These are phyloP conservation scores for Penicillium sp. DNA, from an alignment of 2,329 filamentous ascomycete species.

Conservation along the genomic window DNA sequence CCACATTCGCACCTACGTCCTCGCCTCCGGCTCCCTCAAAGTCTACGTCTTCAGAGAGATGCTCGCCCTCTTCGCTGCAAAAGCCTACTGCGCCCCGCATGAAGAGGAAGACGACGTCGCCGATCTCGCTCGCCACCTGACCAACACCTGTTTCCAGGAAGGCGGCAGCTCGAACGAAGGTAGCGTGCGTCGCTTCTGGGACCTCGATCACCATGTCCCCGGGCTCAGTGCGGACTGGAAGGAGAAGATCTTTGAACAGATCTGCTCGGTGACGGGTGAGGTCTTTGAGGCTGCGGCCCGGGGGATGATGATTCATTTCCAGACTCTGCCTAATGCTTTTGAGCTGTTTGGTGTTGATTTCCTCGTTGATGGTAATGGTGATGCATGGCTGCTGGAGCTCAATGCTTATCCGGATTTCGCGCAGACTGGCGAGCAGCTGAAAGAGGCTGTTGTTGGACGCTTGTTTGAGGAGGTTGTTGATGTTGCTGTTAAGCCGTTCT, in stretches of 20 bases:
- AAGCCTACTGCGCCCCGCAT: constrained; percentile 63
- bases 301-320: constrained; percentile 85
- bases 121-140: constrained; percentile 74
- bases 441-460: constrained; percentile 62
- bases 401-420: constrained; percentile 96
- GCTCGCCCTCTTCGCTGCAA: constrained; percentile 86
- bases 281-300: constrained; percentile 81
- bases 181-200: constrained; percentile 72
- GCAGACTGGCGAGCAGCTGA: constrained; percentile 77
- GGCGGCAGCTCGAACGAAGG: constrained; percentile 53
- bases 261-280: constrained; percentile 69
- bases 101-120: constrained; percentile 41
- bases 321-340: constrained; percentile 81
- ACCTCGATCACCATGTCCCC: constrained; percentile 49
- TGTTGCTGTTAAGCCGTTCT: constrained; percentile 65
- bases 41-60: constrained; percentile 86
- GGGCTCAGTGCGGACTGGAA: constrained; percentile 47
- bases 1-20: constrained; percentile 88
- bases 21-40: constrained; percentile 71
- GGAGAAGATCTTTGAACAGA: constrained; percentile 65
- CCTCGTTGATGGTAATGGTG: constrained; percentile 64
- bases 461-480: constrained; percentile 73
- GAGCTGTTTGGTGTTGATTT: constrained; percentile 93
- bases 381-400: constrained; percentile 76
- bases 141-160: constrained; percentile 89